Evolutionary conservation across 108 stramenopile genomes (phyloP).

Genomic region (Nannochloropsis salina): DNA sequence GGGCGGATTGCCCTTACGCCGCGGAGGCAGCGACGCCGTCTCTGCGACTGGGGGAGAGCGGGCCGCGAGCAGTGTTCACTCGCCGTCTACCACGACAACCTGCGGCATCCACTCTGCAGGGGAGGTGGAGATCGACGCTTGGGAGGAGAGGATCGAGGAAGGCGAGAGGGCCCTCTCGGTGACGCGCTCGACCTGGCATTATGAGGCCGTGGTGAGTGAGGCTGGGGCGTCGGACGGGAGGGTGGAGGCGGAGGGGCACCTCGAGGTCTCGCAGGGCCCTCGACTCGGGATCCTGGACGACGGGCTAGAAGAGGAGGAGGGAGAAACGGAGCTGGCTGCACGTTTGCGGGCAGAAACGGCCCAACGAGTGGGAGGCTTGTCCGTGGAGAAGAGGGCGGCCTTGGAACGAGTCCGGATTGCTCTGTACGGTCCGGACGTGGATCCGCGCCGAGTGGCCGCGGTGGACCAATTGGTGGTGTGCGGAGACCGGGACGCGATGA

Average conservation of each 20-base stretch:
- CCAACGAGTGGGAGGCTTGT: background rate
- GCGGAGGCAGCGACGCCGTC: background rate
- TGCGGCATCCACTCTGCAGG: no score
- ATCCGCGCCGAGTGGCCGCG: background rate
- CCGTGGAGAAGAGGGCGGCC: background rate
- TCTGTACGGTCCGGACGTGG: background rate
- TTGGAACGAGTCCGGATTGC: background rate
- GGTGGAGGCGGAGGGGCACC: no score
- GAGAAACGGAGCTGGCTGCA: background rate
- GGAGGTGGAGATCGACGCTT: no score
- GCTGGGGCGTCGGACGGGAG: no score
- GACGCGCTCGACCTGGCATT: no score
- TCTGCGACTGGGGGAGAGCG: background rate
- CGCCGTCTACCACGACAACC: no score
- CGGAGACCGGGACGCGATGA: background rate
- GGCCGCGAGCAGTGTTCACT: no score
- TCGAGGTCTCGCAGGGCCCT: no score
- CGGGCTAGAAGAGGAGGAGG: background rate
- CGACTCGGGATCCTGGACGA: no score
- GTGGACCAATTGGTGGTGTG: background rate
- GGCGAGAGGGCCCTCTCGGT: no score
- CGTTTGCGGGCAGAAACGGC: background rate
- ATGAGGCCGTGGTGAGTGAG: no score
- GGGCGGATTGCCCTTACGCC: background rate
- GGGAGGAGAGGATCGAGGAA: no score